Conservation (phyloP, 2,329 filamentous ascomycete species). For the Blastomyces emzantsi region DNA sequence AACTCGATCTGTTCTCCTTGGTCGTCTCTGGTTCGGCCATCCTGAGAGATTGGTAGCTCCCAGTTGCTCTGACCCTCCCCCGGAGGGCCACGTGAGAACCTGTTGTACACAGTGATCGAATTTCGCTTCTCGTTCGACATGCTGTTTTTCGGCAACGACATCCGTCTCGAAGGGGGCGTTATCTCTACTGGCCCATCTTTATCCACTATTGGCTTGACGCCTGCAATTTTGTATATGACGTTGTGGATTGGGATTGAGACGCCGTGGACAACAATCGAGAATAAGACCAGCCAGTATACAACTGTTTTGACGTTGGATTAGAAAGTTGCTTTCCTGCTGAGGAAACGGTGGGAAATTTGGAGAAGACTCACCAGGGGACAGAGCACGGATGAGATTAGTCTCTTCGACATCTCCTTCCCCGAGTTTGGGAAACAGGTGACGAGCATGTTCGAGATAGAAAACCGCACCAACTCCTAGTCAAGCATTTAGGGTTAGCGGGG, state of each 20-base stretch:
- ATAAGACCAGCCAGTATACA: slow-evolving; percentile 40
- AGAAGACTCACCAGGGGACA: slow-evolving; percentile 29
- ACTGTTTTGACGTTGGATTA: slow-evolving; percentile 20
- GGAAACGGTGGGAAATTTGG: not conserved
- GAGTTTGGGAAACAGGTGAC: slow-evolving; percentile 36
- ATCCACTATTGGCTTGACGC: slow-evolving; percentile 27
- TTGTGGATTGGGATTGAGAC: slow-evolving; percentile 32
- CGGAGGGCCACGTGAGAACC: not conserved
- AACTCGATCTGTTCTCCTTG: not conserved
- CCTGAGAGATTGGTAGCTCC: not conserved
- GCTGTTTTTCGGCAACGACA: slow-evolving; percentile 26
- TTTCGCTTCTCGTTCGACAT: slow-evolving; percentile 11
- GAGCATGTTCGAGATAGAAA: slow-evolving; percentile 40
- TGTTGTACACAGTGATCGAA: slow-evolving; percentile 4
- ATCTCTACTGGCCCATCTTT: slow-evolving; percentile 26
- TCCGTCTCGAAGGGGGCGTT: slow-evolving; percentile 9
- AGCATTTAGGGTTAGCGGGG: not conserved
- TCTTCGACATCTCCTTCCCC: slow-evolving; percentile 34
- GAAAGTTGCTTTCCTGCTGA: not conserved
- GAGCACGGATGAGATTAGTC: slow-evolving; percentile 32
- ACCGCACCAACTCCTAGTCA: slow-evolving; percentile 35
- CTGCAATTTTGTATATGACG: slow-evolving; percentile 24
- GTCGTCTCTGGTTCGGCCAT: not conserved
- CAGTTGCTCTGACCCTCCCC: not conserved
- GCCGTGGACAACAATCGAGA: slow-evolving; percentile 34